Base-by-base conservation (phyloP, 352 stramenopile species). In the Pilasporangium apinafurcum region DNA sequence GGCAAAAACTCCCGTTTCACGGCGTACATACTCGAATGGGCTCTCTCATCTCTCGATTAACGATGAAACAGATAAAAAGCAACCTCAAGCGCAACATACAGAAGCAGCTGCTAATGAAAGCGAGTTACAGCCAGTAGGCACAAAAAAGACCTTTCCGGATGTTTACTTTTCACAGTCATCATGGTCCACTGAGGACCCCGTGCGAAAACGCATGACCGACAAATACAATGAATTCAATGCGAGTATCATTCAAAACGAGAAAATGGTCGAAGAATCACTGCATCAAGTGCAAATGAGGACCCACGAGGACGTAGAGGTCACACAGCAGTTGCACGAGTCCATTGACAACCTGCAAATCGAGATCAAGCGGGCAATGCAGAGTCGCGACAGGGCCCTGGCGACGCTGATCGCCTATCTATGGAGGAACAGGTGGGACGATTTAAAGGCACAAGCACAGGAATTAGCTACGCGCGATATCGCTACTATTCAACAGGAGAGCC, bases 341-440 rank as follows among this genome's bases (percentile, higher is more conserved):
- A 53, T 74, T 22, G 38, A 66, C 25, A 64, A 72, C 25, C 37
- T 83, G 10, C 51, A 65, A 13, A 38, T 17, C 14, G 48, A 47
- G n/a, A 72, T 85, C 28, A 38, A 86, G 35, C 24, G 36, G 3
- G 59, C 76, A 25, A 64, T 64, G 27, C 39, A 30, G 26, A 50
- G 58, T 17, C 59, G 63, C 6, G 63, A 83, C 48, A 53, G 60
- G n/a, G 62, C 58, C 20, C 48, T 78, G 7, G 68, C 73, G 3
- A 52, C 63, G 50, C 41, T 83, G 2, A 68, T 62, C 6, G 60
- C 53, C 17, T 64, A 71, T 30, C 33, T 53, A 14, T 68, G 56
- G 56, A 37, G 30, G 16, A 17, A 53, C 16, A 25, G 43, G 7
- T 42, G 10, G 2, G n/a, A 29, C 3, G 27, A 25, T 22, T 14